Evolutionary conservation across 495 filamentous ascomycete species (phyloP), one percentile per base, ranked within the genome.

Genomic region (Lentithecium fluviatile): DNA sequence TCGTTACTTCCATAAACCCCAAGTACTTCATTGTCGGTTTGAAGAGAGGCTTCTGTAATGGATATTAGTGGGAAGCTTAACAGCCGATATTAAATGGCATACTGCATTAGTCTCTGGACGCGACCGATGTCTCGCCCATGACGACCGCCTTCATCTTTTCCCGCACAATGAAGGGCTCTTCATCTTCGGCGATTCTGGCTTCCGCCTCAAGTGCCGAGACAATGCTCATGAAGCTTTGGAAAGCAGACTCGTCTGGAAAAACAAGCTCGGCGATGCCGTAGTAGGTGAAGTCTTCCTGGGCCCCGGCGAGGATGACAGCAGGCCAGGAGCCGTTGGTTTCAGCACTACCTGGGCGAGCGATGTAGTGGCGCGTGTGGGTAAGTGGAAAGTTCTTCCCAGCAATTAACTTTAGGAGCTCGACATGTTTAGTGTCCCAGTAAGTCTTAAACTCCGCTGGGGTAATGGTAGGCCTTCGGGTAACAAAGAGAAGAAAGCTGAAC

Each of bases 351-450:
- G 56, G 45, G 40, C 54, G 54, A 29, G 54, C 8, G 15, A 58
- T 58, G 56, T 58, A 58, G 17, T 49, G 45, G 3, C 56, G 56
- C 3, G 56, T 50, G 45, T 58, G 56, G n/a, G 25, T 40, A 17
- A 42, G 5, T 2, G 56, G 56, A 29, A 58, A 51, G 17, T 51
- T 13, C 3, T 40, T 12, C 2, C 56, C 45, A n/a, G 32, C 45
- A 20, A 58, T 43, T 21, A 21, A 50, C 24, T 51, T 50, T 10
- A 58, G 46, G 15, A 58, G 56, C 21, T 37, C 25, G 8, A 58
- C 34, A 43, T 57, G 54, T 19, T 47, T 50, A 17, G 56, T 58
- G 17, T 58, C 56, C 56, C 56, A 58, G 34, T 58, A 17, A 8
- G 46, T 50, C 21, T 25, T 50, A 29, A 58, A 58, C 4, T 50